Conservation (phyloP, 1,284 basidiomycete species). For the Stygiomarasmius scandens region DNA sequence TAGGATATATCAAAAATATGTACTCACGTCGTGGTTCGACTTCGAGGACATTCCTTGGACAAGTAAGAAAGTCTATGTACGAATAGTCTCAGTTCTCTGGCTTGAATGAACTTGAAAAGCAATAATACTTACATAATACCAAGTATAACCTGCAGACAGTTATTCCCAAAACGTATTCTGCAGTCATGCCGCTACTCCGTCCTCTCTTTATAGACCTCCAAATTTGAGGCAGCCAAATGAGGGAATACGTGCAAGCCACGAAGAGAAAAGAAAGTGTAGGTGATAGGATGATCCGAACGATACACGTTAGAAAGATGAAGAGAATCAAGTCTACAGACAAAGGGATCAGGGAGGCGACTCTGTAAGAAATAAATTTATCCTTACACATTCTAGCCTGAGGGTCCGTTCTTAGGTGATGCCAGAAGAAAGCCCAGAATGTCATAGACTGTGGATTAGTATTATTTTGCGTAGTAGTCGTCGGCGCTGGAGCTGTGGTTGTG, state of each 20-base stretch:
- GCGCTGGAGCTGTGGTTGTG: slow-evolving; percentile 21
- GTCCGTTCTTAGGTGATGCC: slow-evolving; percentile 64
- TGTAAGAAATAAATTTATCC: too few species aligned
- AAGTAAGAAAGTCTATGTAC: slow-evolving; percentile 73
- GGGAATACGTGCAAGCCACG: slow-evolving; percentile 72
- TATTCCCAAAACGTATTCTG: slow-evolving; percentile 79
- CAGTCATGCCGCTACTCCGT: slow-evolving; percentile 67
- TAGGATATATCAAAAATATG: too few species aligned
- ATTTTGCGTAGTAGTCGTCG: slow-evolving; percentile 26
- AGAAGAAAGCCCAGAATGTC: slow-evolving; percentile 52
- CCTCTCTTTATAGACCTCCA: slow-evolving; percentile 74
- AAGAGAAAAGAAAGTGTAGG: slow-evolving; percentile 73
- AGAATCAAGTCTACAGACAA: slow-evolving; percentile 61
- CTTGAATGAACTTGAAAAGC: neutral
- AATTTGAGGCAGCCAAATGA: slow-evolving; percentile 86
- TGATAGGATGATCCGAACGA: slow-evolving; percentile 74
- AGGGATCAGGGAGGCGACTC: too few species aligned
- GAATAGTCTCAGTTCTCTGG: neutral
- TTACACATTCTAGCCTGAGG: slow-evolving; percentile 72
- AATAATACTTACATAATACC: slow-evolving; percentile 66
- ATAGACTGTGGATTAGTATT: slow-evolving; percentile 19
- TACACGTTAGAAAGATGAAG: slow-evolving; percentile 67
- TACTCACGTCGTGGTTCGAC: slow-evolving; percentile 68
- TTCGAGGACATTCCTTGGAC: slow-evolving; percentile 85
- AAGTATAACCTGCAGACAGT: slow-evolving; percentile 72